Base-by-base conservation (phyloP, 2,329 filamentous ascomycete species). In the Trichoderma arundinaceum region DNA sequence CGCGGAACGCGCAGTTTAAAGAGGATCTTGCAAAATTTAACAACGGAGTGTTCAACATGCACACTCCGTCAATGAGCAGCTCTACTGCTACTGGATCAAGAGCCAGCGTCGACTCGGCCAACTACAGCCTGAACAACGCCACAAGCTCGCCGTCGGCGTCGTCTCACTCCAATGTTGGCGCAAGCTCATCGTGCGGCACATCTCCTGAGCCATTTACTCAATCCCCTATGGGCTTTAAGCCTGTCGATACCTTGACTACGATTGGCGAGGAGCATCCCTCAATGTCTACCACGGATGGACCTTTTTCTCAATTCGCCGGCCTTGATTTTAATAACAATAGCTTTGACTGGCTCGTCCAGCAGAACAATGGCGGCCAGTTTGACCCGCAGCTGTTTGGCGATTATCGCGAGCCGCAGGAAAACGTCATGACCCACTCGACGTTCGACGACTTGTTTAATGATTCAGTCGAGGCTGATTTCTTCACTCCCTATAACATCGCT, bases 341-440 rank as follows among this genome's bases (percentile, higher is more conserved):
- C 70, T 83, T 92, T 71, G 89, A 92, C 75, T 94, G 90, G 86
- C 82, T 95, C 57, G 85, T 88, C 44, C 89, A 90, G 72, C 91
- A 96, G 75, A 94, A 93, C 72, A 94, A 93, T 72, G 89, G 90
- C 65, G 92, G 92, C 64, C 88, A 91, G 69, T 97, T 98, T 72
- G 94, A 98, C 68, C 94, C 95, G 0, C 88, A 95, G 64, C 83
- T 98, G 4, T 98, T 97, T 76, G 92, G 91, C 62, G 92, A 93
- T 71, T 98, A 97, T 78, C 89, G 95, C 60, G 95, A 99, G 74
- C 89, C 92, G 0, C 92, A 96, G 73, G 91, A 92, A 65, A 94
- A 90, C 64, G 84, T 96, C 13, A 79, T 96, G 17, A 81, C 83
- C 70, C 89, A 80, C 73, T 86, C 84, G 49, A 87, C 88, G 8